phyloP scores from a whole-genome alignment of 176 grass and related monocot species.

The Themeda triandra region DNA sequence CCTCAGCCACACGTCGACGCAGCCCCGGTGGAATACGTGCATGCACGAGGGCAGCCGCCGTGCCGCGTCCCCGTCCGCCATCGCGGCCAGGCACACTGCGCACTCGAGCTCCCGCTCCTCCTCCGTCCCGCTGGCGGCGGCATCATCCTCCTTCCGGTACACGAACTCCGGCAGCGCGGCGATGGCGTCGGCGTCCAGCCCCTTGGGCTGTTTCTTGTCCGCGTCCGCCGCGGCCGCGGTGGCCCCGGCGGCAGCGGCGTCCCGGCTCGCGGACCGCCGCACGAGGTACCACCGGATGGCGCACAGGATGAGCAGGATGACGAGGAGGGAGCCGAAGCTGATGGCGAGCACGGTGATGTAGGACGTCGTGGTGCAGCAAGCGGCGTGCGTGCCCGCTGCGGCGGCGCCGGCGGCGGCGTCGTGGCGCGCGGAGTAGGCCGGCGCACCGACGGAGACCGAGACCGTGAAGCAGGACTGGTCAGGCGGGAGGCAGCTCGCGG shows the following conservation, averaged over 20 bases:
- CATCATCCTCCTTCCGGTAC: neutral
- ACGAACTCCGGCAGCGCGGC: conserved; percentile 38
- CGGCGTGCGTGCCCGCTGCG: neutral
- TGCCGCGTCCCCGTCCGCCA: conserved; percentile 42
- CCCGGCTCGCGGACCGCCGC: neutral
- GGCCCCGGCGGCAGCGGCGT: neutral
- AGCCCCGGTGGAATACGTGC: conserved; percentile 58
- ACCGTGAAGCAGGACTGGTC: conserved; percentile 41
- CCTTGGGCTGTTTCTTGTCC: conserved; percentile 20
- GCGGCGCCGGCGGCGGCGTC: neutral
- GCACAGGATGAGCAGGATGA: conserved; percentile 36
- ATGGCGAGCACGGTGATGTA: conserved; percentile 40
- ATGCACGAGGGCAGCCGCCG: conserved; percentile 52
- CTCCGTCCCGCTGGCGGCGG: neutral
- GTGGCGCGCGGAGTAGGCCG: neutral
- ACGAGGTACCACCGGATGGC: conserved; percentile 49
- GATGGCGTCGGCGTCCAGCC: conserved; percentile 41
- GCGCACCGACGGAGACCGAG: neutral
- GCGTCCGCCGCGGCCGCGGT: neutral
- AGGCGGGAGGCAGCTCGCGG: conserved; percentile 32
- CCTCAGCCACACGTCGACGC: conserved; percentile 63
- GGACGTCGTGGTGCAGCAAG: conserved; percentile 40
- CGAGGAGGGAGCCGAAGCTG: conserved; percentile 46
- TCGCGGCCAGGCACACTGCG: conserved; percentile 37
- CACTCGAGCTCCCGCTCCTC: conserved; percentile 34